Conservation (phyloP, 202 grass and related monocot genomes). For the Panicum hallii region DNA sequence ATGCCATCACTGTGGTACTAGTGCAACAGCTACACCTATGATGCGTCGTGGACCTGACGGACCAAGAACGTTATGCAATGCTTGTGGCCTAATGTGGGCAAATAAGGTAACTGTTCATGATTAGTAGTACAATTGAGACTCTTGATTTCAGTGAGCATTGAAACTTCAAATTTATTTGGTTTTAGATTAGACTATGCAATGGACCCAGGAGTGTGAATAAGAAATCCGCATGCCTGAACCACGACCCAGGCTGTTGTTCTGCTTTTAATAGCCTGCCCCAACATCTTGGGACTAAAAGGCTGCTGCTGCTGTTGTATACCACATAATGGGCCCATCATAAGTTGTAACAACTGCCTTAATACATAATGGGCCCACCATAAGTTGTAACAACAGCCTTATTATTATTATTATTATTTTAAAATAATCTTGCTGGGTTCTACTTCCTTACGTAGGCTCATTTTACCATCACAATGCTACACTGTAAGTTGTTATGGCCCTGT, state of each 20-base stretch:
- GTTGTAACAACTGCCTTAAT: conserved; percentile 6
- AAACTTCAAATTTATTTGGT: conserved; percentile 29
- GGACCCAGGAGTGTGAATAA: not conserved
- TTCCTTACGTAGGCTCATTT: not conserved
- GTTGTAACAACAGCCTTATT: conserved; percentile 4
- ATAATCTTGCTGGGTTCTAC: not conserved
- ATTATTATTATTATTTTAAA: not conserved
- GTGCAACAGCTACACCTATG: conserved; percentile 76
- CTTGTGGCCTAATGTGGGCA: conserved; percentile 94
- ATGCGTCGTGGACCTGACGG: conserved; percentile 92
- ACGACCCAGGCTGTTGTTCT: not conserved
- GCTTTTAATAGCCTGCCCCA: not conserved
- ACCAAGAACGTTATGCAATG: conserved; percentile 93
- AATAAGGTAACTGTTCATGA: conserved; percentile 69
- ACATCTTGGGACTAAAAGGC: not conserved
- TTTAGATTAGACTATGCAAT: conserved; percentile 23
- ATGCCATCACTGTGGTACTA: conserved; percentile 85
- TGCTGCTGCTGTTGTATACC: not conserved
- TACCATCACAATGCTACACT: not conserved
- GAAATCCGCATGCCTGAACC: not conserved
- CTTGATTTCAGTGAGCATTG: conserved; percentile 29
- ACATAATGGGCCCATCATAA: not conserved
- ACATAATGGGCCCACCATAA: not conserved
- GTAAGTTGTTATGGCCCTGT: not conserved
- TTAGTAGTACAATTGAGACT: conserved; percentile 28